Evolutionary conservation across 331 rosid genomes (phyloP), one percentile per base, ranked within the genome.

Genomic region (Spiraea crenata): DNA sequence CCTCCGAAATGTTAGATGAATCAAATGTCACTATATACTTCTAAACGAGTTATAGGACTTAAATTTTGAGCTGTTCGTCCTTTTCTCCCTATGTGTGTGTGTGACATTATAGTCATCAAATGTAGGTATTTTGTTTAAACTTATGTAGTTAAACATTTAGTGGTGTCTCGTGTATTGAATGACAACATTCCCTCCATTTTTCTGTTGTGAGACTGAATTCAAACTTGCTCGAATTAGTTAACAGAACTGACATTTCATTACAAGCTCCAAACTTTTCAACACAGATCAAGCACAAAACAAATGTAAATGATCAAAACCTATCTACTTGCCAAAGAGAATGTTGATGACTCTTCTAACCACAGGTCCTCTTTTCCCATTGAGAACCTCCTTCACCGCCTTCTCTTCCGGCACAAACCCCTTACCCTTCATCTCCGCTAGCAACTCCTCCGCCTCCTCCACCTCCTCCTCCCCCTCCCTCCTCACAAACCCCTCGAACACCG

Each of bases 341-440:
- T 72, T 74, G 7, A 80, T 69, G 15, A 92, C 84, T 63, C 70
- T 84, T 70, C 82, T 76, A 50, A 72, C 75, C n/a, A 82, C 65
- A 49, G 76, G 81, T 7, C 96, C 97, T 17, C 81, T 80, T 55
- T 75, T 83, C 20, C 47, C 63, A 42, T 57, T 71, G 0, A 86
- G 72, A 82, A 69, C 84, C 78, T 88, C 88, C 59, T 76, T 54
- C 17, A 81, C 90, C 42, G 83, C 90, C 76, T 72, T 81, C 87
- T 88, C 88, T 8, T 88, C 86, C 5, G 91, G 86, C 42, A 70
- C 81, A 71, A 90, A 90, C 41, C 98, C 93, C 63, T 79, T 83
- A 0, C 12, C 82, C 42, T 80, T 85, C 89, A 90, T 79, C 49
- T 79, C 70, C 63, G 63, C 77, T 69, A 88, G 46, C 25, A 92